These are phyloP conservation scores for Phytophthora citricola DNA, from an alignment of 352 stramenopile species.

Conservation along the genomic window DNA sequence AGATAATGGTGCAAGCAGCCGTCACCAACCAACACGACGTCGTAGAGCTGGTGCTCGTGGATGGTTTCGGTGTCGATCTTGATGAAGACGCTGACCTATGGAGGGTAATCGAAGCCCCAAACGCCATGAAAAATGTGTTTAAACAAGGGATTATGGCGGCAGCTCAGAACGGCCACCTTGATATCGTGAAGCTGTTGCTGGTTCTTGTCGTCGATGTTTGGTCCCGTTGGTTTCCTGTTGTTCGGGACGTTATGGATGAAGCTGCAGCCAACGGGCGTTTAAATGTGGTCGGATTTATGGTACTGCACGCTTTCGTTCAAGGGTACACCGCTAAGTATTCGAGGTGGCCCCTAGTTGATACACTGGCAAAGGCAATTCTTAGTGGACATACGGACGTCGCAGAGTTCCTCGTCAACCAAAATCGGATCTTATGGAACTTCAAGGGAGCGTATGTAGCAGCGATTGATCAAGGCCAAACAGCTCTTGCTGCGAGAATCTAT, in stretches of 20 bases:
- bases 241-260: conserved; percentile 5
- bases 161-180: no score
- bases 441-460: neutral
- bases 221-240: no score
- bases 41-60: no score
- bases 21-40: no score
- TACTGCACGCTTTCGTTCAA: neutral
- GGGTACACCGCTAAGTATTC: neutral
- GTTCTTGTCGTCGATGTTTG: no score
- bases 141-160: no score
- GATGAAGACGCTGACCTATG: no score
- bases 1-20: no score
- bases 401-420: neutral
- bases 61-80: no score
- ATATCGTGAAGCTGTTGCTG: no score
- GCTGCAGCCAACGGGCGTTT: conserved; percentile 18
- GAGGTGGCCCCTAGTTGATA: neutral
- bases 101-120: no score
- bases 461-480: neutral
- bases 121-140: no score
- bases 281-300: conserved; percentile 6
- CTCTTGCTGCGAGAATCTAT: neutral
- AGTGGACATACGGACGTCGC: conserved; percentile 36
- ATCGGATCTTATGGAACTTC: neutral
- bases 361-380: neutral